Evolutionary conservation across 495 filamentous ascomycete genomes (phyloP), one percentile per base, ranked within the genome.

Genomic region (Penicillium macrosclerotiorum): DNA sequence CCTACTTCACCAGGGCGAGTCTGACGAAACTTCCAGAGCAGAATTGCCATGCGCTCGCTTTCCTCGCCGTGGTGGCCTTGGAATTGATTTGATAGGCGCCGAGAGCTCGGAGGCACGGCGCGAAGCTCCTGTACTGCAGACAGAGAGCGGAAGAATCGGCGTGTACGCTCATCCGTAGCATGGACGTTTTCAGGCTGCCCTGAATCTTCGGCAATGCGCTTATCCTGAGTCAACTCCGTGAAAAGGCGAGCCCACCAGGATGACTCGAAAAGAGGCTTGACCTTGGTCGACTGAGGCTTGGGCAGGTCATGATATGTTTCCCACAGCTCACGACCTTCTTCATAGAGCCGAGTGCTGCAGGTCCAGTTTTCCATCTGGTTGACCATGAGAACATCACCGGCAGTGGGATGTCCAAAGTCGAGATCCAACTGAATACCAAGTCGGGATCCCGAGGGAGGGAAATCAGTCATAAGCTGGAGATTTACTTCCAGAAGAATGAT

Each of bases 21-120:
- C 44, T 75, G 68, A 7, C 67, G 70, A 52, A 80, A 80, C 36
- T 72, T 77, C 77, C 77, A 81, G 8, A 77, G 60, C 8, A 81
- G 46, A 35, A 79, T 64, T 3, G 76, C 74, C 57, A 78, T 69
- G 16, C 71, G 59, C 49, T 71, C 68, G 39, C 63, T 67, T 23
- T 72, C 63, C 9, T 67, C 64, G 13, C 50, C 51, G 6, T 57
- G 41, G 17, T 64, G 49, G 12, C 44, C 46, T 11, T 62, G 54
- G 44, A 63, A 66, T 25, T 62, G 63, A 34, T 45, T 68, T 2
- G 64, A 57, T 8, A 67, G 42, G 1, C 63, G 62, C 5, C 64
- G 60, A 20, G 62, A 58, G 37, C 46, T 67, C 19, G 62, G 49
- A 11, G 64, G 52, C 0, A 55, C 55, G 13, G 72, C 72, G 16